These are phyloP conservation scores for Erodium maritimum DNA, from an alignment of 345 rosid species.

Conservation along the genomic window DNA sequence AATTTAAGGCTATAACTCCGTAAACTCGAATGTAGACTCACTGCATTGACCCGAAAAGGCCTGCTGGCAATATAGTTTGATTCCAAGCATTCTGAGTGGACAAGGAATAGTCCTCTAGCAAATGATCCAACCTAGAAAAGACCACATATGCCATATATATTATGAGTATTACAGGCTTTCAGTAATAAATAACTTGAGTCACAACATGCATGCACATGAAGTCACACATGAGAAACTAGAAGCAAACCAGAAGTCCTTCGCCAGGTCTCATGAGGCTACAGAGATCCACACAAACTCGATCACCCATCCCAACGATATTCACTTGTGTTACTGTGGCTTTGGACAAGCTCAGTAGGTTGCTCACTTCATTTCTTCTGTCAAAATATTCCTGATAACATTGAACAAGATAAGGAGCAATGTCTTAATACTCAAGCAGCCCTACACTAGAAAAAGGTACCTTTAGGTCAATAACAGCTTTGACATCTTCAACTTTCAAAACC, in stretches of 20 bases:
- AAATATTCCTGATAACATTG: slow-evolving; percentile 50
- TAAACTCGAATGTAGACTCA: slow-evolving; percentile 23
- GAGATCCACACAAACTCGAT: slow-evolving; percentile 87
- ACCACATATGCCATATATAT: background rate
- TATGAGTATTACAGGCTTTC: background rate
- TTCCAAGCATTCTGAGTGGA: slow-evolving; percentile 85
- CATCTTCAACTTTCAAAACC: slow-evolving; percentile 51
- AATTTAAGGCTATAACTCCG: too few species aligned
- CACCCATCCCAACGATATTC: slow-evolving; percentile 70
- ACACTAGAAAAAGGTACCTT: slow-evolving; percentile 33
- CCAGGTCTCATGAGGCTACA: slow-evolving; percentile 88
- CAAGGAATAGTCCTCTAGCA: slow-evolving; percentile 85
- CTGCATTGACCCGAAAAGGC: slow-evolving; percentile 87
- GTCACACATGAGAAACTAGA: background rate
- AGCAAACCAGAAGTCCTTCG: slow-evolving; percentile 81
- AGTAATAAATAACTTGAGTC: slow-evolving; percentile 1
- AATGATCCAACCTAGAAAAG: slow-evolving; percentile 68
- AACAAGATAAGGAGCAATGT: slow-evolving; percentile 22
- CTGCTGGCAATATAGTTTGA: slow-evolving; percentile 80
- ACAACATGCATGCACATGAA: background rate
- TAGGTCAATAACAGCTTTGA: slow-evolving; percentile 45
- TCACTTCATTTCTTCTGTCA: slow-evolving; percentile 60
- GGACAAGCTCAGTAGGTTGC: slow-evolving; percentile 38
- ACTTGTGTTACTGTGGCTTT: slow-evolving; percentile 51
- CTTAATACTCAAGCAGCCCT: slow-evolving; percentile 8